Evolutionary conservation across 2,329 filamentous ascomycete species (phyloP).

Genomic region (Cyclaneusma minus): DNA sequence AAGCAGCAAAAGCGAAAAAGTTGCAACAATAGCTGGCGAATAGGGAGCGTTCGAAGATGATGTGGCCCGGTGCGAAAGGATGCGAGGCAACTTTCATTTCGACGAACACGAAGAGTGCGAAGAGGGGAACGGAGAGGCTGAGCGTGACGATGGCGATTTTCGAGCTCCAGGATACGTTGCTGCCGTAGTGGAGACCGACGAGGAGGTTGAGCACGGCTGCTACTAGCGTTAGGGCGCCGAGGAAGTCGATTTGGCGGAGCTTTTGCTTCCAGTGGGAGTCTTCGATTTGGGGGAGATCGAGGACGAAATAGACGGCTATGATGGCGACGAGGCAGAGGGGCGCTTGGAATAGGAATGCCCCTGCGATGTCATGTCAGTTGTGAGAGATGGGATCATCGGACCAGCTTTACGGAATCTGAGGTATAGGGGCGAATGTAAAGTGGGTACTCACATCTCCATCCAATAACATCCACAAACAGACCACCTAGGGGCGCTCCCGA

Average conservation of each 20-base stretch:
- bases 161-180: conserved; percentile 53
- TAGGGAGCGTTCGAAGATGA: conserved; percentile 53
- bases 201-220: conserved; percentile 49
- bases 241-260: conserved; percentile 54
- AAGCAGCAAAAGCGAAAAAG: conserved; percentile 51
- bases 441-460: conserved; percentile 51
- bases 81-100: conserved; percentile 53
- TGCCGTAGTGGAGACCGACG: conserved; percentile 56
- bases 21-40: conserved; percentile 56
- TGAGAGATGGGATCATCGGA: too few relatives aligned
- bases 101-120: conserved; percentile 50
- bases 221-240: conserved; percentile 52
- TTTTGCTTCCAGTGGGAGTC: conserved; percentile 49
- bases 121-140: conserved; percentile 37
- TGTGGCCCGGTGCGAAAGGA: conserved; percentile 60
- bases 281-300: conserved; percentile 43
- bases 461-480: conserved; percentile 53
- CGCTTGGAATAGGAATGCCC: conserved; percentile 57
- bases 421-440: conserved; percentile 3
- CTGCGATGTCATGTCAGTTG: conserved; percentile 17
- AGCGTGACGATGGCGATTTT: conserved; percentile 42
- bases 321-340: conserved; percentile 54
- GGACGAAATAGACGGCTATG: conserved; percentile 41
- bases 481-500: conserved; percentile 58
- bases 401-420: conserved; percentile 6